Base-by-base conservation (phyloP, 1,139 yeast species). In the Sugiyamaella grinbergsii region DNA sequence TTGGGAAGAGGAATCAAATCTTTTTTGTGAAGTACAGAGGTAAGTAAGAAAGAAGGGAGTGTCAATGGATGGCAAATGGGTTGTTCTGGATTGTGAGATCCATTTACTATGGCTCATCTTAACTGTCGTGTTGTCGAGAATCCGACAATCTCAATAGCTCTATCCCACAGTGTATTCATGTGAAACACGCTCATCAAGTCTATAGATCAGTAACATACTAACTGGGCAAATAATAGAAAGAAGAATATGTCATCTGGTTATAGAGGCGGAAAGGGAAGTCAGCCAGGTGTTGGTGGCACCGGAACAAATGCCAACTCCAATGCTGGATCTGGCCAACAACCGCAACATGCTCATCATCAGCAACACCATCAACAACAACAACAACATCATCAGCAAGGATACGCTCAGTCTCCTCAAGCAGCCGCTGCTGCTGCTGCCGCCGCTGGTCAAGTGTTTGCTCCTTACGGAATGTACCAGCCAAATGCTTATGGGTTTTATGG, bases 401-500 rank as follows among this genome's bases (percentile, higher is more conserved):
- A 43, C 16, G 40, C 20, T 31, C 13, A 40, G n/a, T 36, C 47
- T 7, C 42, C 47, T 26, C 47, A 43, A 23, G 47, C 47, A 18
- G 47, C 28, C 13, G 45, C 45, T 37, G 49, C 54, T n/a, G 26
- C 52, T 13, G 38, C 47, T 18, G 47, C 36, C n/a, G 45, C 45
- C 24, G 49, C 52, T n/a, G 42, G 49, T 10, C 53, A 50, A 24
- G 39, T 42, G 34, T 50, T 36, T 37, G 31, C 47, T 20, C 52
- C 49, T n/a, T 52, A 52, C 24, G 52, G 43, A 5, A 43, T 38
- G 29, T 52, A 46, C 36, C 53, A 38, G 23, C 42, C 42, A 5
- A 23, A 19, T 19, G 49, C 52, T 2, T 50, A 52, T 40, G 54
- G 49, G 11, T 51, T 34, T 22, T 51, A 51, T 37, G 47, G 45